Percentiles rank a stretch among this genome's conserved stretches.
Evolutionary conservation across 2,329 filamentous ascomycete species (phyloP).

Genomic region (Claviceps digitariae): DNA sequence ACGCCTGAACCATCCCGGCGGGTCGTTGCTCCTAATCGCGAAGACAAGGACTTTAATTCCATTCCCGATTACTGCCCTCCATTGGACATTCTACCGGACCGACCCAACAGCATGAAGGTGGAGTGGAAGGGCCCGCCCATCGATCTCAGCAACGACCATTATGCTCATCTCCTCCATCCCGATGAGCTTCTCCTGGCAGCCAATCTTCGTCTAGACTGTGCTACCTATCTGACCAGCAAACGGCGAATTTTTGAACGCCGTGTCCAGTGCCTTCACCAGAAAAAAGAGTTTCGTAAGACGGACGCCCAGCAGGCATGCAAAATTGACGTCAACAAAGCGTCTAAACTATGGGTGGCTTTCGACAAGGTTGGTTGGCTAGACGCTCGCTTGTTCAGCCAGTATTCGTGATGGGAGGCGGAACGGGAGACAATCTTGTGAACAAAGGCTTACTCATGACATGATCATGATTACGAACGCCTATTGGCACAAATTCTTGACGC

Average conservation of each 20-base stretch:
- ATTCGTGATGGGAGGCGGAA: constrained; percentile 13
- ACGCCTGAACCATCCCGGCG: constrained; percentile 39
- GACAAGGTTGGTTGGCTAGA: constrained; percentile 78
- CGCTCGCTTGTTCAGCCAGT: constrained; percentile 27
- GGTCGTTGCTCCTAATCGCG: constrained; percentile 51
- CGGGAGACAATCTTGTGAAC: background rate
- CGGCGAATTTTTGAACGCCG: constrained; percentile 75
- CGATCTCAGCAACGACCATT: constrained; percentile 60
- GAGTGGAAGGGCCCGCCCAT: constrained; percentile 77
- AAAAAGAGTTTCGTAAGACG: constrained; percentile 87
- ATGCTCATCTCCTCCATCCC: constrained; percentile 57
- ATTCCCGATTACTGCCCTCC: constrained; percentile 64
- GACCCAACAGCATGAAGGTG: constrained; percentile 61
- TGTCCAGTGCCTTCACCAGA: constrained; percentile 50
- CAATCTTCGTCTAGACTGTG: constrained; percentile 69
- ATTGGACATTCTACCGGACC: constrained; percentile 47
- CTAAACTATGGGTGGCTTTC: constrained; percentile 80
- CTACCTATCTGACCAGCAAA: constrained; percentile 85
- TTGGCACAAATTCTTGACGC: background rate
- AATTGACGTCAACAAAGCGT: constrained; percentile 96
- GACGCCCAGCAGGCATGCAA: constrained; percentile 94
- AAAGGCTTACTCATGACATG: background rate
- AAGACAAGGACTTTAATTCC: constrained; percentile 67
- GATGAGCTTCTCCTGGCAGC: constrained; percentile 68
- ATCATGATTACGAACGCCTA: background rate